phyloP scores from a whole-genome alignment of 116 monocot genomes.

The Posidonia oceanica region DNA sequence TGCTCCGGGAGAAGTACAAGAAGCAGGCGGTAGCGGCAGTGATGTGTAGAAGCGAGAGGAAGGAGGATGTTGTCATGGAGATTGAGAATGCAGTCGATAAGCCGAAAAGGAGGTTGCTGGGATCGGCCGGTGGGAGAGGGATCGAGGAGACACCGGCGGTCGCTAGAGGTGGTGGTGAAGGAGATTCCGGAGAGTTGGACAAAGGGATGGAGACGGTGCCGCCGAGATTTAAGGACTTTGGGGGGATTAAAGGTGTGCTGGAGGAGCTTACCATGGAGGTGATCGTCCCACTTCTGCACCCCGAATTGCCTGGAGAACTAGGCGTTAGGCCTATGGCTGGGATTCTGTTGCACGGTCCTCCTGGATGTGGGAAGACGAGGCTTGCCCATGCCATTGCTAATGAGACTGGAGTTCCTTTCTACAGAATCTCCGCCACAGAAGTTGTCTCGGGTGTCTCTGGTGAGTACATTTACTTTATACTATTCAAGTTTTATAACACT shows the following conservation, averaged over 20 bases:
- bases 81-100: conserved; percentile 33
- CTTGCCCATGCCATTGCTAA: conserved; percentile 92
- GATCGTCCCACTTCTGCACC: conserved; percentile 75
- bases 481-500: not conserved
- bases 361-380: conserved; percentile 94
- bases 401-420: conserved; percentile 85
- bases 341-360: conserved; percentile 80
- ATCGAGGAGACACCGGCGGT: not conserved
- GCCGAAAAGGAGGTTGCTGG: conserved; percentile 1
- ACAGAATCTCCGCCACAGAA: conserved; percentile 78
- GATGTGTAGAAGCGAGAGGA: conserved; percentile 9
- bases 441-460: conserved; percentile 83
- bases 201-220: conserved; percentile 15
- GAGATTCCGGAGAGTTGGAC: not conserved
- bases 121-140: not conserved
- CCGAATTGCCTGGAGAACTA: conserved; percentile 42
- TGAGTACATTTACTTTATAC: conserved; percentile 13
- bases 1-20: conserved; percentile 38
- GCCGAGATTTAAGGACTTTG: conserved; percentile 74
- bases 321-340: conserved; percentile 71
- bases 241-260: conserved; percentile 58
- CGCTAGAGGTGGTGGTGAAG: not conserved
- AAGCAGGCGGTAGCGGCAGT: conserved; percentile 2
- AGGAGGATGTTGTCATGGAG: conserved; percentile 18
- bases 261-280: conserved; percentile 87